Evolutionary conservation across 495 filamentous ascomycete species (phyloP), one percentile per base, ranked within the genome.

Genomic region (Aspergillus incahuasiensis): DNA sequence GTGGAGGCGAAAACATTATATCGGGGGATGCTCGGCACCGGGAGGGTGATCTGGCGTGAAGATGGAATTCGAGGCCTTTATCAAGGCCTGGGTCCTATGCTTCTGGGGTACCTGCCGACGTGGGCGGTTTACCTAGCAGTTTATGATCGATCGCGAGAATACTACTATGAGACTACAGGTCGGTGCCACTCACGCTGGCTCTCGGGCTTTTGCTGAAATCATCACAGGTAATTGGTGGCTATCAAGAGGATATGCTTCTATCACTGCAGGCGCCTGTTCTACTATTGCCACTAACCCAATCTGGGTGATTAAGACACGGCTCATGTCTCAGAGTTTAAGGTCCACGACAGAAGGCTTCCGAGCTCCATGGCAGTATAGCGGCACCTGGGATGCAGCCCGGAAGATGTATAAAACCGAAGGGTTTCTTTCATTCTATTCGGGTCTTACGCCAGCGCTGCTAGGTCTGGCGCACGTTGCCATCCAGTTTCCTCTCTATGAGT

Each of bases 91-190:
- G 91, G 91, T 0, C 94, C 94, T 30, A 95, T 97, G 79, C 81
- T 97, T 55, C 69, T 97, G 59, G 94, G 94, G 20, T 99, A 99
- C 67, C 68, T 99, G 21, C 94, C 94, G 2, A 99, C 95, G 0
- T 99, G 94, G 94, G 94, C 91, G 6, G 94, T 99, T 40, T 99
- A 95, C 77, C 86, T 97, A 67, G 92, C 88, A 11, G 87, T 97
- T 42, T 99, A 99, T 71, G 92, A 96, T 68, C 84, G 84, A 66
- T 85, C 86, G 52, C 92, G 92, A 67, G 80, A 82, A 28, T 86
- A 84, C 57, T 82, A 90, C 67, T 75, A 81, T 39, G 75, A 85
- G 41, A 75, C 84, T 49, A 80, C 85, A 56, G 78, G 89, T 92
- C 68, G 62, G 83, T 78, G 25, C 38, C 18, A 16, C 28, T 41